These are phyloP conservation scores for Termitomyces eurrhizus DNA, from an alignment of 768 basidiomycete genomes.

Conservation along the genomic window DNA sequence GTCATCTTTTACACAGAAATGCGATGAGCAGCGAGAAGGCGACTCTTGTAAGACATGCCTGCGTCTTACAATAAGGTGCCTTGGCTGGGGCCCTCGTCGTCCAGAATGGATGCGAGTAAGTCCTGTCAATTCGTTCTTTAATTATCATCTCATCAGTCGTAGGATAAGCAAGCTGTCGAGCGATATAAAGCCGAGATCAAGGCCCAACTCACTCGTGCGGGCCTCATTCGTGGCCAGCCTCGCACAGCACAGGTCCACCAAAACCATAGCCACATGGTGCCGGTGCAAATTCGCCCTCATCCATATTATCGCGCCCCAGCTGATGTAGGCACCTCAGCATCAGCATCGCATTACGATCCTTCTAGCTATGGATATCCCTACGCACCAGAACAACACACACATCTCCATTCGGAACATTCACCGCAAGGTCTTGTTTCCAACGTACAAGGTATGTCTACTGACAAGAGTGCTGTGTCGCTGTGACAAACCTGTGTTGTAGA, in stretches of 20 bases:
- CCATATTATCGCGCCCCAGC: slow-evolving; percentile 28
- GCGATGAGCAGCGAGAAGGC: slow-evolving; percentile 79
- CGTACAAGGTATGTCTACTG: slow-evolving; percentile 38
- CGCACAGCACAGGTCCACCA: slow-evolving; percentile 49
- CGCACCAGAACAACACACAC: slow-evolving; percentile 17
- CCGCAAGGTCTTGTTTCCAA: slow-evolving; percentile 31
- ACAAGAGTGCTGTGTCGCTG: slow-evolving; percentile 12
- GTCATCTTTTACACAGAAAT: slow-evolving; percentile 54
- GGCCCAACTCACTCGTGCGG: slow-evolving; percentile 69
- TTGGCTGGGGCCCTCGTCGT: slow-evolving; percentile 81
- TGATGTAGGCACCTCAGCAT: slow-evolving; percentile 14
- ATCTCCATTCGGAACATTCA: slow-evolving; percentile 21
- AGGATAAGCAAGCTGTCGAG: slow-evolving; percentile 84
- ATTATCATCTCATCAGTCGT: slow-evolving; percentile 6
- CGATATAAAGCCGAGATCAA: slow-evolving; percentile 84
- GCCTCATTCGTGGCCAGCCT: slow-evolving; percentile 81
- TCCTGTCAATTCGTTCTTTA: slow-evolving; percentile 4
- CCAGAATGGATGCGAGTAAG: slow-evolving; percentile 88
- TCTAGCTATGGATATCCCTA: slow-evolving; percentile 22
- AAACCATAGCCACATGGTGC: slow-evolving; percentile 21
- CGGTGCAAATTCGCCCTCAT: slow-evolving; percentile 23
- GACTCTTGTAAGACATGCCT: slow-evolving; percentile 80
- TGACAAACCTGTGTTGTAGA: slow-evolving; percentile 23
- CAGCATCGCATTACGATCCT: slow-evolving; percentile 21
- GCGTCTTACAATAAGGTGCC: slow-evolving; percentile 75